Conservation (phyloP, 257 asterid genomes). For the Solanum gandarillasii region DNA sequence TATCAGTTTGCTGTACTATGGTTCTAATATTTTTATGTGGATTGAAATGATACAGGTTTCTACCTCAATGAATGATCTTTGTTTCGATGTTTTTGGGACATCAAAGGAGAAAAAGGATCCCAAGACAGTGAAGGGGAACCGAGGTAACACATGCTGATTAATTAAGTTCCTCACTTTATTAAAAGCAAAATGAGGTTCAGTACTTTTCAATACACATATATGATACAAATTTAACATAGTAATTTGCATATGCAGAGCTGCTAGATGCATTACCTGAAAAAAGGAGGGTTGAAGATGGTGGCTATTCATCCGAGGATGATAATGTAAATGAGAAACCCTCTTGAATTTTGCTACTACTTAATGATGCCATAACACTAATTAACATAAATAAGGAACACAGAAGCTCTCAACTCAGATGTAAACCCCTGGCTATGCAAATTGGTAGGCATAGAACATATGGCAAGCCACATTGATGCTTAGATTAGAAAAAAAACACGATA, state of each 20-base stretch:
- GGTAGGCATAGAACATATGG: no score
- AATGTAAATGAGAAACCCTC: conserved; percentile 25
- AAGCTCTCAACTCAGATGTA: not conserved
- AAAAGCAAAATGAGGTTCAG: not conserved
- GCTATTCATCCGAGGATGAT: conserved; percentile 59
- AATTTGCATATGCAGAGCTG: conserved; percentile 33
- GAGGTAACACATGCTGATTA: conserved; percentile 39
- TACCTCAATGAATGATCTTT: conserved; percentile 75
- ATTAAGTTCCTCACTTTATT: not conserved
- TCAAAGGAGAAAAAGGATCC: conserved; percentile 76
- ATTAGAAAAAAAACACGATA: not conserved
- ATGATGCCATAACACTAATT: not conserved
- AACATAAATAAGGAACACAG: not conserved
- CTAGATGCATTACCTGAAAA: conserved; percentile 86
- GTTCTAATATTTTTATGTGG: not conserved
- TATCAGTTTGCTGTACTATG: not conserved
- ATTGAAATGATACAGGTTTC: conserved; percentile 41
- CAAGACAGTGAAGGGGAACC: conserved; percentile 61
- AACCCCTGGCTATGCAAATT: no score
- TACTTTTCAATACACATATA: not conserved
- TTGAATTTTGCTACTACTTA: not conserved
- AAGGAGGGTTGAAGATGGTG: conserved; percentile 67
- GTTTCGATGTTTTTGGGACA: conserved; percentile 71
- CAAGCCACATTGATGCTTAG: not conserved
- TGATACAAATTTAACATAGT: not conserved